Evolutionary conservation across 2,329 filamentous ascomycete species (phyloP).

Genomic region (Sphaerulina populicola): DNA sequence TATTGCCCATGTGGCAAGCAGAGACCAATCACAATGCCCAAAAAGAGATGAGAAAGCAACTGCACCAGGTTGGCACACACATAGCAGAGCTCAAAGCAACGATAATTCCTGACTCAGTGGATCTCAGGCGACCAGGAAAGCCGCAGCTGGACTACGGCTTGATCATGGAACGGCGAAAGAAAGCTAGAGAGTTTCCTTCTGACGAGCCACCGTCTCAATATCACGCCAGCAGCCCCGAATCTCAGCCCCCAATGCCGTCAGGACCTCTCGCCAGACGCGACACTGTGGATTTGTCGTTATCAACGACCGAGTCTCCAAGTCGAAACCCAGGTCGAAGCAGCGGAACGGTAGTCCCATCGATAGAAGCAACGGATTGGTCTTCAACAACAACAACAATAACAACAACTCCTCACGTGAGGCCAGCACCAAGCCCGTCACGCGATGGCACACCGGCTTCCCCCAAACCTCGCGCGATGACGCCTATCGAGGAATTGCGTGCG

Average conservation of each 20-base stretch:
- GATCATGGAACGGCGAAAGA: neutral
- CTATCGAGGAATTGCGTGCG: neutral
- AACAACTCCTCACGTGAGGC: no score
- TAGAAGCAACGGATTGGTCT: neutral
- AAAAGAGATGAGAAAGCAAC: neutral
- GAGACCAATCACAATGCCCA: neutral
- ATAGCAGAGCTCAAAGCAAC: neutral
- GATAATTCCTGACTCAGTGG: neutral
- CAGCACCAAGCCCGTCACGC: neutral
- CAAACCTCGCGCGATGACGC: neutral
- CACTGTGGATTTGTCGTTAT: no score
- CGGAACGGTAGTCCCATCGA: no score
- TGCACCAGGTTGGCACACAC: neutral
- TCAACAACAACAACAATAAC: no score
- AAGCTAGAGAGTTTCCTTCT: neutral
- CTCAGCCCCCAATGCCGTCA: neutral
- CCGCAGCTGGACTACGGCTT: neutral
- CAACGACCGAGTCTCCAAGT: no score
- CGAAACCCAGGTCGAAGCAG: no score
- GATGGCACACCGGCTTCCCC: neutral
- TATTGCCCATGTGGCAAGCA: neutral
- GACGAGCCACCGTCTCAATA: neutral
- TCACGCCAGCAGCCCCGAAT: neutral
- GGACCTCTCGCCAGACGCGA: no score
- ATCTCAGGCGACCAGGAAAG: constrained; percentile 1